Conservation (phyloP, 1,284 basidiomycete genomes). For the Quambalaria eucalypti region DNA sequence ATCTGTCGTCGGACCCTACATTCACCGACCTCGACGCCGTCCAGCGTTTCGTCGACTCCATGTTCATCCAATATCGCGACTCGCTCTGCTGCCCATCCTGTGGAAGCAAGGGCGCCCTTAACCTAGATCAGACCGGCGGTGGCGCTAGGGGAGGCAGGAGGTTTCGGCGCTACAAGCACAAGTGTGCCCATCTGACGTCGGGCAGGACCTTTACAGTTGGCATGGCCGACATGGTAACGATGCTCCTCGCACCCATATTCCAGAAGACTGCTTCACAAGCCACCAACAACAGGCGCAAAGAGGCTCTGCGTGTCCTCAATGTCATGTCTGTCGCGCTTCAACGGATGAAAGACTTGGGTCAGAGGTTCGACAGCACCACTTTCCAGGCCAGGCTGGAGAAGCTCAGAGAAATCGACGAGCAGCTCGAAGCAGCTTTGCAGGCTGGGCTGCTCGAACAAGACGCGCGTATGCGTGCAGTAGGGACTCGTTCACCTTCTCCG, state of each 20-base stretch:
- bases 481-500: too few species aligned
- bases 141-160: neutral
- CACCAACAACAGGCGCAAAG: too few species aligned
- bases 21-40: neutral
- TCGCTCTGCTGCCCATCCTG: neutral
- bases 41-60: neutral
- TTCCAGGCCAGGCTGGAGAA: neutral
- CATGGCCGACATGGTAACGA: too few species aligned
- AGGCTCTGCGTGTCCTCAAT: too few species aligned
- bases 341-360: neutral
- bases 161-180: neutral
- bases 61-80: neutral
- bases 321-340: too few species aligned
- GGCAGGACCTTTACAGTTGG: too few species aligned
- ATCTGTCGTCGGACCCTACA: too few species aligned
- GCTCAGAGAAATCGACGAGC: neutral
- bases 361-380: neutral
- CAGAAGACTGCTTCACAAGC: too few species aligned
- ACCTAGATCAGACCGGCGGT: neutral
- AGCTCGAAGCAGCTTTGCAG: neutral
- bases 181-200: too few species aligned
- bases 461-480: too few species aligned
- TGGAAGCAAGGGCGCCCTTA: neutral
- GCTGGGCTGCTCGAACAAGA: too few species aligned
- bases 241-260: too few species aligned